Evolutionary conservation across 768 basidiomycete genomes (phyloP).

Genomic region (Termitomyces sp.): DNA sequence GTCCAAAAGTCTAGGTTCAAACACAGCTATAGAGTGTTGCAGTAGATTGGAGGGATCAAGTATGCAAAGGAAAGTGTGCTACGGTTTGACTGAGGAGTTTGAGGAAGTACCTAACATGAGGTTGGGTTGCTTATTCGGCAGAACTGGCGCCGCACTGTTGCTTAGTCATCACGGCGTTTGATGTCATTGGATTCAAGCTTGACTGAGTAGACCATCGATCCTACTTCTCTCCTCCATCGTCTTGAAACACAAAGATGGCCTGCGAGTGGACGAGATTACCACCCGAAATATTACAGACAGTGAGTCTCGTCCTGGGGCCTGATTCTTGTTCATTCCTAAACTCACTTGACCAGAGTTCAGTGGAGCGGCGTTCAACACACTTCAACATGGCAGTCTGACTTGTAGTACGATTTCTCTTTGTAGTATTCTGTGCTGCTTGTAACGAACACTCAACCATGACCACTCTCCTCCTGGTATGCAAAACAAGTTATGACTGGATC

Average conservation of each 20-base stretch:
- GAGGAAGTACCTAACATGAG: not conserved
- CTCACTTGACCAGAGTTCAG: not conserved
- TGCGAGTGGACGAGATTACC: slow-evolving; percentile 2
- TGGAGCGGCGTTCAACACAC: not conserved
- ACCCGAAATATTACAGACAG: slow-evolving; percentile 8
- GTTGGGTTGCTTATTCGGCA: not conserved
- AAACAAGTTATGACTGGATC: slow-evolving; percentile 14
- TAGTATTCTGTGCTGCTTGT: slow-evolving; percentile 17
- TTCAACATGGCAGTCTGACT: not conserved
- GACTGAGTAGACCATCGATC: too few relatives aligned
- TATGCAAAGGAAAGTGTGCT: too few relatives aligned
- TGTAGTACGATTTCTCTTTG: not conserved
- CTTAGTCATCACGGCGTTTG: slow-evolving; percentile 1
- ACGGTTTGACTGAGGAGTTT: not conserved
- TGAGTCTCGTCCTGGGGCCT: not conserved
- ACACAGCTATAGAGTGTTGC: not conserved
- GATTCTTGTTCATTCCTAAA: not conserved
- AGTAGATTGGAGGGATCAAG: not conserved
- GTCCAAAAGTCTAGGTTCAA: not conserved
- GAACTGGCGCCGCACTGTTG: not conserved
- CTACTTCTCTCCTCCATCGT: too few relatives aligned
- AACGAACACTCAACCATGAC: not conserved
- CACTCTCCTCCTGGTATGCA: slow-evolving; percentile 8
- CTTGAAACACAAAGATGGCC: not conserved
- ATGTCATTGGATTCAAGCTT: not conserved